Evolutionary conservation across 768 basidiomycete genomes (phyloP), one percentile per base, ranked within the genome.

Genomic region (Chalciporus piperatus): DNA sequence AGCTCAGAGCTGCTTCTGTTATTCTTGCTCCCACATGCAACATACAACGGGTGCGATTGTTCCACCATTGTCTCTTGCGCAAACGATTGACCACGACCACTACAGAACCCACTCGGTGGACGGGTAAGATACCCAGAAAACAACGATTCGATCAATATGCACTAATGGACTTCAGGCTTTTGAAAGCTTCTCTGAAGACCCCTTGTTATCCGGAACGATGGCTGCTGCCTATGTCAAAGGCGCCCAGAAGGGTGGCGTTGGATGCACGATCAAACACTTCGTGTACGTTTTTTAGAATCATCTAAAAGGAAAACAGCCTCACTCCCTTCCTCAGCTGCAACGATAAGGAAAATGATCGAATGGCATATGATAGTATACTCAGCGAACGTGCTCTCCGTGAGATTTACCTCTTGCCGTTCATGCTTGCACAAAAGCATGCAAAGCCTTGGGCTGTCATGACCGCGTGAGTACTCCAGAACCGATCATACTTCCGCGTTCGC

Each of bases 1-100:
- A 86, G 68, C 72, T 87, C 43, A 76, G 81, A 41, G 78, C 84
- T 2, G 84, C 85, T 10, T 83, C 85, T 12, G 67, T 89, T 3
- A 72, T 90, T 27, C 78, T 92, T 16, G 91, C 84, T 1, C 91
- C 90, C 0, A 92, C 90, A 0, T 87, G 86, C 64, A 92, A 93
- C 63, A 90, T 89, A 45, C 90, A 91, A 67, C 80, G 91, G 28
- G 87, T 82, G 64, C 55, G 44, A 6, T 17, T 45, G 70, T 65
- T 25, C 58, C 45, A 39, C 44, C 11, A 30, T 17, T n/a, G 16
- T 11, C 48, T 12, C 40, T 6, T 48, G 1, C 23, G 17, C 16
- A 7, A 11, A 17, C 35, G 54, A 25, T 54, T 8, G 2, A n/a
- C 40, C 8, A 22, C 28, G 23, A 16, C 28, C 16, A 2, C 52